These are phyloP conservation scores for Cladosporium colombiae DNA, from an alignment of 2,329 filamentous ascomycete species.

Conservation along the genomic window DNA sequence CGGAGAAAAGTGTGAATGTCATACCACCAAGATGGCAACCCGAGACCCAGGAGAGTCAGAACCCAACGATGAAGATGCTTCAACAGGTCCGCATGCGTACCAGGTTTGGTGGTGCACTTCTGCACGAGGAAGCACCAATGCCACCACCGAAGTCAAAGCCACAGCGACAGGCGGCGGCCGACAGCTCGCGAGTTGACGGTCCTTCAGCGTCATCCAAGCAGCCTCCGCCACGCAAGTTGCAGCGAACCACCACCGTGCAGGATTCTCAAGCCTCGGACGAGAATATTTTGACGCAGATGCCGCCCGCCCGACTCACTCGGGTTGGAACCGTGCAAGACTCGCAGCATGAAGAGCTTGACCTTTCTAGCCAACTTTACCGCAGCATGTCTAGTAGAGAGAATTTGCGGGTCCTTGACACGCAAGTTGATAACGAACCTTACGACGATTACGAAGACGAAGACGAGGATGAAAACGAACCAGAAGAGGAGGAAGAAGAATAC, in stretches of 20 bases:
- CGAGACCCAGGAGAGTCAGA: constrained; percentile 13
- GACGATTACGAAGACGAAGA: constrained; percentile 19
- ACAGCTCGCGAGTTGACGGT: neutral
- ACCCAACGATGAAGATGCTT: constrained; percentile 18
- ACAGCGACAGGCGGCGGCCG: neutral
- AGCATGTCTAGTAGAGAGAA: constrained; percentile 11
- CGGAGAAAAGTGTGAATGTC: constrained; percentile 24
- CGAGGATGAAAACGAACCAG: constrained; percentile 4
- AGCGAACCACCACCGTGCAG: constrained; percentile 19
- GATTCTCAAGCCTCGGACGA: constrained; percentile 23
- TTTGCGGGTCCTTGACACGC: constrained; percentile 7
- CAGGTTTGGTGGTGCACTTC: neutral
- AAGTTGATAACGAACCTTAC: constrained; percentile 17
- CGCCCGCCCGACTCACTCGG: constrained; percentile 14
- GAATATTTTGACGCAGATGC: neutral
- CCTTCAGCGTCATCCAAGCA: neutral
- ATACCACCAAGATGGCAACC: constrained; percentile 11
- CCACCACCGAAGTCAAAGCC: constrained; percentile 9
- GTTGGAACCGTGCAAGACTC: constrained; percentile 26
- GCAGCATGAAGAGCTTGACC: constrained; percentile 25
- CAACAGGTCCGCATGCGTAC: constrained; percentile 10
- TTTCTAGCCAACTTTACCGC: constrained; percentile 19
- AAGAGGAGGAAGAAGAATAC: constrained; percentile 15
- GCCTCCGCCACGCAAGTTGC: constrained; percentile 17
- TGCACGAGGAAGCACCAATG: constrained; percentile 1